Percentiles rank a stretch among this genome's conserved stretches.
Conservation (phyloP, 306 rosid genomes). For the Albizia julibrissin region DNA sequence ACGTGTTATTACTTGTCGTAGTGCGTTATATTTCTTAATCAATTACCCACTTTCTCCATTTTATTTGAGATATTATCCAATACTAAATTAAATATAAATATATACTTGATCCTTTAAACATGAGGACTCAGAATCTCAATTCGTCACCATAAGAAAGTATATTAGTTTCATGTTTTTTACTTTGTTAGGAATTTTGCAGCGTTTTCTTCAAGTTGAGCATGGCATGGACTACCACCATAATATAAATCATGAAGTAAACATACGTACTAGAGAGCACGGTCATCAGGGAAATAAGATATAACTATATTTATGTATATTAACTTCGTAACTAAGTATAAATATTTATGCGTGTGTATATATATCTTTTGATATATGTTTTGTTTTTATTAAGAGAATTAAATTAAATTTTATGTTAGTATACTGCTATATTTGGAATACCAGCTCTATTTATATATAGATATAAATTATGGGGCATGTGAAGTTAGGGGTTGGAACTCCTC, state of each 20-base stretch:
- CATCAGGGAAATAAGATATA: background rate
- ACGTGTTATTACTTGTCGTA: slow-evolving; percentile 28
- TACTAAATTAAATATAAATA: too few species aligned
- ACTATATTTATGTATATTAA: background rate
- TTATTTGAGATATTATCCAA: too few species aligned
- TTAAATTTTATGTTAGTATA: background rate
- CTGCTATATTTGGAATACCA: background rate
- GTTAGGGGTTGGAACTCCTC: too few species aligned
- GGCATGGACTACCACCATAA: background rate
- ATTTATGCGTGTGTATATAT: too few species aligned
- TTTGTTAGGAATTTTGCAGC: slow-evolving; percentile 38
- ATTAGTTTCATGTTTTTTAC: background rate
- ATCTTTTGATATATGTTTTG: too few species aligned
- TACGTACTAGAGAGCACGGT: background rate
- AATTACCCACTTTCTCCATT: background rate
- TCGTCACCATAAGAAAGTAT: too few species aligned
- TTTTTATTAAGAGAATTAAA: background rate
- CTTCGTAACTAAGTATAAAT: background rate
- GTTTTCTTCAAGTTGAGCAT: slow-evolving; percentile 36
- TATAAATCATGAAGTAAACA: background rate
- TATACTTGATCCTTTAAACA: too few species aligned
- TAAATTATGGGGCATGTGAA: too few species aligned
- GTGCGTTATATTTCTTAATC: background rate
- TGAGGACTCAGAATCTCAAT: too few species aligned
- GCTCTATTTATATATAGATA: background rate